Conservation (phyloP, 441 rosid genomes). For the Gossypium lobatum region DNA sequence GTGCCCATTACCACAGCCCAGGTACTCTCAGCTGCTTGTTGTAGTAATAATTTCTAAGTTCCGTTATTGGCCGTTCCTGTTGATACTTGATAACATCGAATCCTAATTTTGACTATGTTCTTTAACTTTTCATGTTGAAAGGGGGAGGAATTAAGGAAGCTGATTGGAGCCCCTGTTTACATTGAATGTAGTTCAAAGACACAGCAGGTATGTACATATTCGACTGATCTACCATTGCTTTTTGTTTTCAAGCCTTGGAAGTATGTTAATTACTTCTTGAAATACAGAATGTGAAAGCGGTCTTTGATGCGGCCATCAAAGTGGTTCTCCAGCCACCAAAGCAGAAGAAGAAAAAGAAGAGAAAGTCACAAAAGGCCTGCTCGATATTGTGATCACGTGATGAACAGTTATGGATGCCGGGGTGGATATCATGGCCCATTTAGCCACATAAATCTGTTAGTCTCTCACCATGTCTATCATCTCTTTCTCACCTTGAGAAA, state of each 20-base stretch:
- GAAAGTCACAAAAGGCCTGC: slow-evolving; percentile 65
- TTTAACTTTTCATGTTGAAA: no score
- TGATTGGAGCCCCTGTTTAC: slow-evolving; percentile 74
- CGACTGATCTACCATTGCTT: not conserved
- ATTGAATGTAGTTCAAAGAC: slow-evolving; percentile 92
- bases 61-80: not conserved
- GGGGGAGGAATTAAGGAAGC: slow-evolving; percentile 90
- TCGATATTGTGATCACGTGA: slow-evolving; percentile 61
- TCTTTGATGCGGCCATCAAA: slow-evolving; percentile 90
- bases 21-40: slow-evolving; percentile 22
- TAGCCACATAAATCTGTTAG: slow-evolving; percentile 16
- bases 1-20: slow-evolving; percentile 76
- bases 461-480: slow-evolving; percentile 19
- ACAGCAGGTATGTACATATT: slow-evolving; percentile 52
- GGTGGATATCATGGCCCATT: slow-evolving; percentile 8
- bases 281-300: slow-evolving; percentile 82
- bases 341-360: slow-evolving; percentile 84
- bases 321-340: slow-evolving; percentile 93
- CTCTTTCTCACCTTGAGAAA: slow-evolving; percentile 21
- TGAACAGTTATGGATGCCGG: not conserved
- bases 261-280: slow-evolving; percentile 6
- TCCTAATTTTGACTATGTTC: not conserved
- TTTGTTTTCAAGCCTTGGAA: not conserved
- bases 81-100: not conserved
- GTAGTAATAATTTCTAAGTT: not conserved